phyloP scores from a whole-genome alignment of 768 basidiomycete species.

The Ramaria sp. region DNA sequence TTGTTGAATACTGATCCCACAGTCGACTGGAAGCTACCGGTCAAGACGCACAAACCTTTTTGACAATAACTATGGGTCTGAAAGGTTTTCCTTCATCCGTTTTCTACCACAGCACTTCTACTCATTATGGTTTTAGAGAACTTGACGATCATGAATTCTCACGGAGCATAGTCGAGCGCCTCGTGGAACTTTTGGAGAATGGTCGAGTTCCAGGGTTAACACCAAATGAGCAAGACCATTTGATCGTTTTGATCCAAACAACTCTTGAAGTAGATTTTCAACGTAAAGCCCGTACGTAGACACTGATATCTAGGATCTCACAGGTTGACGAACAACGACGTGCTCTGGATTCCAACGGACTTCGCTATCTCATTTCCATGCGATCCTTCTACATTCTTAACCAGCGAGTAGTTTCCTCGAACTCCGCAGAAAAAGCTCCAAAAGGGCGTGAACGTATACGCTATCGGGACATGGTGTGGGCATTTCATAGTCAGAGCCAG shows the following conservation, averaged over 20 bases:
- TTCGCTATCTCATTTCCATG: constrained; percentile 89
- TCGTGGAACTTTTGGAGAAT: constrained; percentile 56
- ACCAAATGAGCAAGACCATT: constrained; percentile 70
- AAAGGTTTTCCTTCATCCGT: constrained; percentile 9
- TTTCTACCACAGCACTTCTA: neutral
- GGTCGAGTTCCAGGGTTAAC: constrained; percentile 60
- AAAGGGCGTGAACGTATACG: constrained; percentile 65
- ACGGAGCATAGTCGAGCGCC: constrained; percentile 41
- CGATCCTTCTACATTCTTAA: constrained; percentile 85
- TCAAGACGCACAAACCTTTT: constrained; percentile 48
- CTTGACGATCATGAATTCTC: constrained; percentile 47
- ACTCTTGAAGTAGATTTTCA: constrained; percentile 54
- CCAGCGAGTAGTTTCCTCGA: constrained; percentile 30
- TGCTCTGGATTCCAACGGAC: constrained; percentile 84
- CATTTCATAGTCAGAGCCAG: constrained; percentile 91
- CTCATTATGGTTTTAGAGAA: neutral
- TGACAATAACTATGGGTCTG: constrained; percentile 21
- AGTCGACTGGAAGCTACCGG: neutral
- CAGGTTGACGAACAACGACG: constrained; percentile 86
- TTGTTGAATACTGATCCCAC: neutral
- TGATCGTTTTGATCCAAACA: constrained; percentile 77
- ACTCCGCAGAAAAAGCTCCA: constrained; percentile 14
- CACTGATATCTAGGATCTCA: constrained; percentile 1
- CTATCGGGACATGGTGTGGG: constrained; percentile 95
- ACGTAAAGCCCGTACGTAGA: neutral